Evolutionary conservation across 352 stramenopile species (phyloP).

Genomic region (Aphanomyces invadans): DNA sequence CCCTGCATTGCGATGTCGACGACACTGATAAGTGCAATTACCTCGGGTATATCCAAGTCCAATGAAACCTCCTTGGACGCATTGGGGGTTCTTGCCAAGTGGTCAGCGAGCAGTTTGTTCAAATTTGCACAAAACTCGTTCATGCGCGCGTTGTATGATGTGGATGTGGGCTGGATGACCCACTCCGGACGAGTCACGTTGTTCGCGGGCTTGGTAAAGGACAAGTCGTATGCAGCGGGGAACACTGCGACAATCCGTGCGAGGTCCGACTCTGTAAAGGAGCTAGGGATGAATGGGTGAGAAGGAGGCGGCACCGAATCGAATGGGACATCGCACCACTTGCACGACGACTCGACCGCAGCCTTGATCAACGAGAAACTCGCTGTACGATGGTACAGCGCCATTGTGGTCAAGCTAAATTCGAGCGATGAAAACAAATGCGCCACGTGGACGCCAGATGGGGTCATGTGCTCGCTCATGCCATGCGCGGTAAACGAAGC

Average conservation of each 20-base stretch:
- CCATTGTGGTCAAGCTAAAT: slow-evolving; percentile 58
- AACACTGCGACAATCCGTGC: slow-evolving; percentile 10
- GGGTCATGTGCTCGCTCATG: slow-evolving; percentile 38
- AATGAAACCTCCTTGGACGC: neutral
- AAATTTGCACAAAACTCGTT: slow-evolving; percentile 4
- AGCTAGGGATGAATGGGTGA: neutral
- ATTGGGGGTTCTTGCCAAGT: neutral
- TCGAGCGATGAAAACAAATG: slow-evolving; percentile 61
- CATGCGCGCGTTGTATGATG: slow-evolving; percentile 18
- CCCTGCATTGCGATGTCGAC: neutral
- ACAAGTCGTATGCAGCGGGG: slow-evolving; percentile 12
- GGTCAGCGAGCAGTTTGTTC: neutral
- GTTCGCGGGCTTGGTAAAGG: slow-evolving; percentile 14
- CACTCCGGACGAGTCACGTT: neutral
- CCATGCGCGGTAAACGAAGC: slow-evolving; percentile 10
- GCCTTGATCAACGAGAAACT: slow-evolving; percentile 54
- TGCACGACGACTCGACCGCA: slow-evolving; percentile 58
- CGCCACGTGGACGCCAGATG: slow-evolving; percentile 37
- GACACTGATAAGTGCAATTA: neutral
- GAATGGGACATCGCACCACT: slow-evolving; percentile 30
- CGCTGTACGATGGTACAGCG: slow-evolving; percentile 61
- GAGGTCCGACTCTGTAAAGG: slow-evolving; percentile 8
- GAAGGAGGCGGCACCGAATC: neutral
- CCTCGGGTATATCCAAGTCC: slow-evolving; percentile 3
- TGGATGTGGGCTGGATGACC: neutral